A percentile compares a stretch with the other conserved stretches of the same genome.
Conservation (phyloP, 768 basidiomycete species). For the Symmetrospora coprosmae region DNA sequence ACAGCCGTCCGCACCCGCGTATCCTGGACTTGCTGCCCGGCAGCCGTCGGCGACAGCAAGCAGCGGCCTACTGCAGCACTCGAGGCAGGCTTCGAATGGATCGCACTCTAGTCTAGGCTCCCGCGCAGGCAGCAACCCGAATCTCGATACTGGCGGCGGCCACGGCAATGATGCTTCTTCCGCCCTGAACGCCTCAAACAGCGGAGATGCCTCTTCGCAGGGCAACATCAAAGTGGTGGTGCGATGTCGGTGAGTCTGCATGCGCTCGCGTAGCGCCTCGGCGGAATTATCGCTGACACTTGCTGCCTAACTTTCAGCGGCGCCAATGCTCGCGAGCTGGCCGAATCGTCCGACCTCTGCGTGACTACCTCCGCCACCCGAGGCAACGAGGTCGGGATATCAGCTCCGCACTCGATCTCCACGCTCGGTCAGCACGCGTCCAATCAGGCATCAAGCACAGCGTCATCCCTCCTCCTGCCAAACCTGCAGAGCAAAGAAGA, state of each 20-base stretch:
- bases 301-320: conserved; percentile 12
- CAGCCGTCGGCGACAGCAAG: too few species aligned
- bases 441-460: conserved; percentile 50
- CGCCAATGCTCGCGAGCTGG: conserved; percentile 6
- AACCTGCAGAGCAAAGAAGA: neutral
- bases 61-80: too few species aligned
- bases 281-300: neutral
- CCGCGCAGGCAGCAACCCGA: neutral
- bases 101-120: too few species aligned
- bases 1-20: too few species aligned
- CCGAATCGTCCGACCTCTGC: neutral
- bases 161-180: neutral
- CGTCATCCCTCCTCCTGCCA: neutral
- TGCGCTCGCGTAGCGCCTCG: neutral
- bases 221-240: conserved; percentile 86
- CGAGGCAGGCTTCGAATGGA: too few species aligned
- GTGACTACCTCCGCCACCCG: conserved; percentile 21
- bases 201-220: neutral
- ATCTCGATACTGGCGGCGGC: neutral
- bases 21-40: too few species aligned
- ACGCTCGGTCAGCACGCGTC: conserved; percentile 48
- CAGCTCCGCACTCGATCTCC: conserved; percentile 46
- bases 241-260: conserved; percentile 52
- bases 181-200: neutral
- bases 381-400: conserved; percentile 25